These are phyloP conservation scores for Ceratocystis lukuohia DNA, from an alignment of 2,329 filamentous ascomycete genomes.

Conservation along the genomic window DNA sequence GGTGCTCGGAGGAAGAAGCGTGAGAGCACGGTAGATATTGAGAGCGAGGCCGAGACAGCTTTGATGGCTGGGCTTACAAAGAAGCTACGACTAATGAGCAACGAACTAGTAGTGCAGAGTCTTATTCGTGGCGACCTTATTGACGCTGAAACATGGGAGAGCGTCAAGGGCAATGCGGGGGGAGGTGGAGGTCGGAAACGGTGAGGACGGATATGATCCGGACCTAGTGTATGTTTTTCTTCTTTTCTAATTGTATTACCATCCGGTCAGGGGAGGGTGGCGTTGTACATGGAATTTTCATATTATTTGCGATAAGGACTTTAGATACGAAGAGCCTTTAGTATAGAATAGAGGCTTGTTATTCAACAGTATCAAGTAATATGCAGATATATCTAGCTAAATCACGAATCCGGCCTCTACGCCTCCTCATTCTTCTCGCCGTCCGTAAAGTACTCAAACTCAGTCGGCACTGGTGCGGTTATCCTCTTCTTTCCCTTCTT, in stretches of 20 bases:
- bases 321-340: not conserved
- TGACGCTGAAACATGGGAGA: constrained; percentile 39
- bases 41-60: not conserved
- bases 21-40: constrained; percentile 20
- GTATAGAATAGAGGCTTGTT: not conserved
- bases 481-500: constrained; percentile 7
- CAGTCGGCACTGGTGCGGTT: constrained; percentile 22
- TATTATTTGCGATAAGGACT: not conserved
- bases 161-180: not conserved
- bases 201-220: not conserved
- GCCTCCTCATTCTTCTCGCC: constrained; percentile 8
- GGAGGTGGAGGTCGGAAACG: not conserved
- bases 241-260: not conserved
- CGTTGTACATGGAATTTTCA: not conserved
- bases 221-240: constrained; percentile 4
- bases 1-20: constrained; percentile 21
- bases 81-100: constrained; percentile 55
- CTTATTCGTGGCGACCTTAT: constrained; percentile 72
- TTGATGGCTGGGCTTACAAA: constrained; percentile 27
- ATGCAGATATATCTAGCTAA: not conserved
- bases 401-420: not conserved
- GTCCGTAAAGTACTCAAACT: constrained; percentile 29
- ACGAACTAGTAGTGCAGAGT: constrained; percentile 86
- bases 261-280: not conserved
- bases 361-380: not conserved